Base-by-base conservation (phyloP, 495 filamentous ascomycete species). In the Trichoderma parareesei region DNA sequence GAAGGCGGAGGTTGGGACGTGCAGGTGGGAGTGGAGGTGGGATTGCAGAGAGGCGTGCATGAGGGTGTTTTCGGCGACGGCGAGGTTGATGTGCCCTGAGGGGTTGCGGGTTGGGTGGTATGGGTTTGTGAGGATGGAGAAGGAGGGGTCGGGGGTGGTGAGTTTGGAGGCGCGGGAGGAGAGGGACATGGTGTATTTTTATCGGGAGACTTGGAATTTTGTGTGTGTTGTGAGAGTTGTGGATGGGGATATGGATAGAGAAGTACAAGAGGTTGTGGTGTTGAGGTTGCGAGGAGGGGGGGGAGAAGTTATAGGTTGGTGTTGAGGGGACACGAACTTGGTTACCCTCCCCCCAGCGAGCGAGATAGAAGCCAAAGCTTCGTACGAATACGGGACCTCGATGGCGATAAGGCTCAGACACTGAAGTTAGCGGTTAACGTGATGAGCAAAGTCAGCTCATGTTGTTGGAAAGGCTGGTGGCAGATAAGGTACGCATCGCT, bases 51-150 rank as follows among this genome's bases (percentile, higher is more conserved):
- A 59, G 48, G 7, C 13, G 48, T 65, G 63, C 55, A 65, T 57
- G 14, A 65, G 48, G 63, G 27, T 38, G 55, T 65, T 65, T 49
- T 65, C 63, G 14, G 63, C 63, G 55, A 65, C 46, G 44, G 48
- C 63, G 16, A 65, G 63, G 42, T 40, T 59, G 40, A 79, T 66
- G 61, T 71, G 76, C 13, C 75, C 76, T 8, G 64, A 55, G 1
- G 75, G 75, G 65, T 78, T 77, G 18, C 64, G 70, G 3, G 64
- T 20, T 27, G 67, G 64, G 65, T 63, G 60, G 70, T 71, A 78
- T 3, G 44, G 11, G 60, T 60, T 40, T 5, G 14, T 6, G 35
- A 65, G 48, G 41, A 65, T 38, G 27, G 6, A 3, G 61, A 33
- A 3, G 4, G 43, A n/a, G 33, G 41, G 41, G 35, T 48, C 42